Evolutionary conservation across 257 asterid genomes (phyloP), one percentile per base, ranked within the genome.

Genomic region (Gentiana macrophylla): DNA sequence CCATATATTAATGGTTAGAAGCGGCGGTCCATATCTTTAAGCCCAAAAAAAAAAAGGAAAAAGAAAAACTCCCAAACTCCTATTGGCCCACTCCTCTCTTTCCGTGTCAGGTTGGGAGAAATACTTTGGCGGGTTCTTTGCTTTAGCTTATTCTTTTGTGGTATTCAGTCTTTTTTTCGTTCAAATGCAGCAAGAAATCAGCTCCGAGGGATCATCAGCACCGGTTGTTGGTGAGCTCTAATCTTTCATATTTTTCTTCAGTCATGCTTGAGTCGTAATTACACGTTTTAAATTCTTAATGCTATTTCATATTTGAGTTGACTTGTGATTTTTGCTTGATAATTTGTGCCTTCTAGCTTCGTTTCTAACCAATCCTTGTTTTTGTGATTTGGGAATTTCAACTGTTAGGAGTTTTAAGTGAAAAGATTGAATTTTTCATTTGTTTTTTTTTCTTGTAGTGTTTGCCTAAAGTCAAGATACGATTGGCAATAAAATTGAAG

Each of bases 141-240:
- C 52, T 35, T 5, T 4, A 7, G 51, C 53, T 48, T 13, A 32
- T 11, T 50, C 53, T 37, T 52, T 5, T 52, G 37, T 38, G 41
- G 60, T 38, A 0, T 46, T 34, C 2, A 47, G 46, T 6, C 32
- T 56, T 52, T 12, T 34, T 59, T 62, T 44, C 46, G 24, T 24
- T 24, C 12, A 9, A 75, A 63, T 70, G 76, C 69, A 62, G 60
- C 77, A 52, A 62, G 74, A 70, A 35, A 80, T 80, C 87, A 83
- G 72, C 50, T 71, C 94, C 5, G 90, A 83, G 68, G 87, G 77
- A 63, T 70, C 94, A 35, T 79, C 94, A 3, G 67, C 24, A 24
- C 24, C 56, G 38, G 86, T 86, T 66, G 86, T 83, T 13, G 94
- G 95, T 86, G 67, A 79, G 74, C 70, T 72, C 62, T 12, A 45